Percentiles rank a stretch among this genome's conserved stretches.
These are phyloP conservation scores for Trichoderma simmonsii DNA, from an alignment of 2,329 filamentous ascomycete genomes.

Conservation along the genomic window DNA sequence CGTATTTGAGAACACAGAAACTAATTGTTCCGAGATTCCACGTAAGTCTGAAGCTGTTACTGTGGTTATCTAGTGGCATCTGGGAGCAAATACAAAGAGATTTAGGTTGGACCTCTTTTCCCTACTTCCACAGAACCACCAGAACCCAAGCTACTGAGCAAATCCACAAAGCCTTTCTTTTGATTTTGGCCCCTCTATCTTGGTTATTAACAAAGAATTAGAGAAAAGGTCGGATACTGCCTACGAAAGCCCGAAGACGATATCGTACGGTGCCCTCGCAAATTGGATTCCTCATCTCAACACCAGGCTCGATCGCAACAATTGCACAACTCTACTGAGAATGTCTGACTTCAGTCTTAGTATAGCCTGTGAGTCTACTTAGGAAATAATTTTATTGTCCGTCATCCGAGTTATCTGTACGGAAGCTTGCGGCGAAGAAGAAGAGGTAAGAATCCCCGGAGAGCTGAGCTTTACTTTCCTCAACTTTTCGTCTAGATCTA, in stretches of 20 bases:
- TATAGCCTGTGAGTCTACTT: not conserved
- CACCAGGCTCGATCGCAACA: not conserved
- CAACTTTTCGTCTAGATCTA: not conserved
- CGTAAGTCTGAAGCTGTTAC: not conserved
- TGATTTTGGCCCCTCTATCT: not conserved
- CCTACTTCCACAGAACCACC: not conserved
- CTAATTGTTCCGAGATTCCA: not conserved
- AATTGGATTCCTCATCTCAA: not conserved
- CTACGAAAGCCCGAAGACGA: not conserved
- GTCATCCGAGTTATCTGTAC: not conserved
- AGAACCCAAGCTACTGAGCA: not conserved
- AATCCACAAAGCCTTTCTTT: not conserved
- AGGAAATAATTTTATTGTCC: not conserved
- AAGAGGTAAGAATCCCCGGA: not conserved
- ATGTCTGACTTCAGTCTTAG: not conserved
- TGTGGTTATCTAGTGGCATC: not conserved
- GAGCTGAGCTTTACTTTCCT: not conserved
- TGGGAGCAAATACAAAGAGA: not conserved
- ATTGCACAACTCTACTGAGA: not conserved
- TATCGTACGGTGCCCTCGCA: not conserved
- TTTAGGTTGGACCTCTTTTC: not conserved
- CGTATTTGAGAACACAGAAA: not conserved
- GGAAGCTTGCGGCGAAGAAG: not conserved
- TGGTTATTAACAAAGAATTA: not conserved
- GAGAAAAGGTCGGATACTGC: not conserved